These are phyloP conservation scores for Rhodotorula sp. DNA, from an alignment of 1,284 basidiomycete genomes.

Conservation along the genomic window DNA sequence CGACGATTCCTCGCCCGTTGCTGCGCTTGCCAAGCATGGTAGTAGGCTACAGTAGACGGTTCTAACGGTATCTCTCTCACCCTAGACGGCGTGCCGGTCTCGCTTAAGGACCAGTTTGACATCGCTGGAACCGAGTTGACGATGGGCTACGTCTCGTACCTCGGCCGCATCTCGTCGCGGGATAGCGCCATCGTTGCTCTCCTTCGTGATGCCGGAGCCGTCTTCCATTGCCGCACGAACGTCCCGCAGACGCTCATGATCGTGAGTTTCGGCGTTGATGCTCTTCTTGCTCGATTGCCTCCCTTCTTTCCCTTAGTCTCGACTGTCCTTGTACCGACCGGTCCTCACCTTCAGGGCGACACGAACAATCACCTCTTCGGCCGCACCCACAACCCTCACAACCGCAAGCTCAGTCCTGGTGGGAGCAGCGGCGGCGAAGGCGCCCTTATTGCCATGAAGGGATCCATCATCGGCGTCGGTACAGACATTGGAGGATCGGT, in stretches of 20 bases:
- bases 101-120: constrained; percentile 58
- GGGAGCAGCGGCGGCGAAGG: constrained; percentile 60
- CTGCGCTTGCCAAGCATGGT: too few species aligned
- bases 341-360: constrained; percentile 18
- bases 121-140: constrained; percentile 11
- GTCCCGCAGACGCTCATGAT: constrained; percentile 2
- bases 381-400: constrained; percentile 50
- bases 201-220: constrained; percentile 1
- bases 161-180: constrained; percentile 12
- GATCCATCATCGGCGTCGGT: constrained; percentile 61
- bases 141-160: constrained; percentile 13
- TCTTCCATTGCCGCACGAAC: constrained; percentile 6
- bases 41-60: too few species aligned
- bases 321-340: too few species aligned
- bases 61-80: neutral
- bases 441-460: constrained; percentile 60
- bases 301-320: neutral
- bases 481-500: constrained; percentile 48
- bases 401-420: constrained; percentile 56
- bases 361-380: constrained; percentile 46
- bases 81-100: constrained; percentile 55
- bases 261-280: too few species aligned
- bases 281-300: neutral
- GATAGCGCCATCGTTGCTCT: constrained; percentile 7
- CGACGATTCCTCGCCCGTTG: too few species aligned